These are phyloP conservation scores for Monosporascus cannonballus DNA, from an alignment of 2,329 filamentous ascomycete genomes.

Conservation along the genomic window DNA sequence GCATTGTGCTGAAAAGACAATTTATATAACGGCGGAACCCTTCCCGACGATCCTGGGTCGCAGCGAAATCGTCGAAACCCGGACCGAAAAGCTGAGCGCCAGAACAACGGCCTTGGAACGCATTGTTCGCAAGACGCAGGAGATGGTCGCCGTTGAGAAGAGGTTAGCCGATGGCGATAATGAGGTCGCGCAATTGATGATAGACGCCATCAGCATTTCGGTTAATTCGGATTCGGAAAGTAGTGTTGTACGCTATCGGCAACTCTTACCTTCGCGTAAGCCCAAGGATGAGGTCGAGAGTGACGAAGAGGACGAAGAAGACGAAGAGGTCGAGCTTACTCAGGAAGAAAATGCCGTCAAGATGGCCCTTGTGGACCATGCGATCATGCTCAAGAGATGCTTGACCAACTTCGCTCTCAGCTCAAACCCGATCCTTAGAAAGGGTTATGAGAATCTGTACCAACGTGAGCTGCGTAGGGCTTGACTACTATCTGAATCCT, in stretches of 20 bases:
- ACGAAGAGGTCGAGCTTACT: constrained; percentile 42
- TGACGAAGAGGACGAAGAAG: constrained; percentile 38
- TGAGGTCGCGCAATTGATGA: constrained; percentile 59
- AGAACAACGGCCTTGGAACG: constrained; percentile 87
- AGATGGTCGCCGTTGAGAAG: constrained; percentile 72
- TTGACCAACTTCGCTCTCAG: constrained; percentile 62
- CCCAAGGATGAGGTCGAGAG: constrained; percentile 34
- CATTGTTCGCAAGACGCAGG: constrained; percentile 83
- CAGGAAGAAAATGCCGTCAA: constrained; percentile 72
- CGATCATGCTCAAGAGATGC: constrained; percentile 79
- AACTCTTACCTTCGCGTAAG: constrained; percentile 56
- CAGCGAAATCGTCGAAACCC: constrained; percentile 71
- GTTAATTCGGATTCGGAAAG: constrained; percentile 69
- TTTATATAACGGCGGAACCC: constrained; percentile 76
- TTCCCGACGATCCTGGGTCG: constrained; percentile 89
- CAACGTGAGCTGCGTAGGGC: constrained; percentile 47
- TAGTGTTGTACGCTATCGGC: constrained; percentile 72
- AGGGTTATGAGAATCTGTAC: constrained; percentile 53
- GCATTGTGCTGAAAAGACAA: constrained; percentile 74
- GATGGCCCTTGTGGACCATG: constrained; percentile 83
- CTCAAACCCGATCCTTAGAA: constrained; percentile 52
- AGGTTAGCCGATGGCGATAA: constrained; percentile 68
- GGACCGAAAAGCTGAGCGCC: constrained; percentile 62
- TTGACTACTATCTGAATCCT: constrained; percentile 6
- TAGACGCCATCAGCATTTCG: constrained; percentile 71